Percentiles rank a stretch among this genome's conserved stretches.
Evolutionary conservation across 768 basidiomycete genomes (phyloP).

Genomic region (Hortiboletus campestris): DNA sequence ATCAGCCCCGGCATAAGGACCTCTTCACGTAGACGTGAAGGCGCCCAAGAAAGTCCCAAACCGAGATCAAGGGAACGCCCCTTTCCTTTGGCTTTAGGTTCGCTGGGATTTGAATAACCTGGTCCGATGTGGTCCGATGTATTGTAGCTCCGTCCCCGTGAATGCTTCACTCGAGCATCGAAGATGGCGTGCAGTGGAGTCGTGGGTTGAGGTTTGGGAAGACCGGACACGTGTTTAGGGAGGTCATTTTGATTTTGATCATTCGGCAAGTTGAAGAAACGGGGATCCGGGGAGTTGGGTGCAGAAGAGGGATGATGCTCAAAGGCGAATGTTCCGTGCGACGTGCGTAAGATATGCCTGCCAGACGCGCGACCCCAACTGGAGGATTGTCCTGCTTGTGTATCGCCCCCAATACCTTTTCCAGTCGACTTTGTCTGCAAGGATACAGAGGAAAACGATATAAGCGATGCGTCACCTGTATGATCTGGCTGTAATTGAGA

Average conservation of each 20-base stretch:
- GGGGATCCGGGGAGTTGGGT: slow-evolving; percentile 35
- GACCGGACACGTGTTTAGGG: slow-evolving; percentile 6
- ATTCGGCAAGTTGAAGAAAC: slow-evolving; percentile 17
- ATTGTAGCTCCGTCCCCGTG: slow-evolving; percentile 24
- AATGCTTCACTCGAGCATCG: slow-evolving; percentile 30
- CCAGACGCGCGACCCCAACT: slow-evolving; percentile 59
- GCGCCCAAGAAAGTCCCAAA: slow-evolving; percentile 70
- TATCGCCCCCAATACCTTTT: slow-evolving; percentile 18
- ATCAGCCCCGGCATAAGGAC: slow-evolving; percentile 49
- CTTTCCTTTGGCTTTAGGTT: slow-evolving; percentile 40
- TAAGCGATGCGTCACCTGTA: slow-evolving; percentile 34
- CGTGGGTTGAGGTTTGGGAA: slow-evolving; percentile 8
- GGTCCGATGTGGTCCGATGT: slow-evolving; percentile 23
- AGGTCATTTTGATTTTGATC: slow-evolving; percentile 7
- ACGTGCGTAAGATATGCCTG: slow-evolving; percentile 36
- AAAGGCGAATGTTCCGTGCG: slow-evolving; percentile 65
- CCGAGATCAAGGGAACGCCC: slow-evolving; percentile 73
- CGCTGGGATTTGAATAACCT: slow-evolving; percentile 11
- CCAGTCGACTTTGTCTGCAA: slow-evolving; percentile 42
- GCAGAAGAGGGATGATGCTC: slow-evolving; percentile 65
- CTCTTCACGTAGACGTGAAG: slow-evolving; percentile 62
- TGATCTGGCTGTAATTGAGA: slow-evolving; percentile 37
- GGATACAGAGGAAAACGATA: slow-evolving; percentile 32
- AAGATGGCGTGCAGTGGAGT: slow-evolving; percentile 31
- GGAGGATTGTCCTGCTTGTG: slow-evolving; percentile 43